Conservation (phyloP, 108 stramenopile genomes). For the Cyclostephanos tholiformis region DNA sequence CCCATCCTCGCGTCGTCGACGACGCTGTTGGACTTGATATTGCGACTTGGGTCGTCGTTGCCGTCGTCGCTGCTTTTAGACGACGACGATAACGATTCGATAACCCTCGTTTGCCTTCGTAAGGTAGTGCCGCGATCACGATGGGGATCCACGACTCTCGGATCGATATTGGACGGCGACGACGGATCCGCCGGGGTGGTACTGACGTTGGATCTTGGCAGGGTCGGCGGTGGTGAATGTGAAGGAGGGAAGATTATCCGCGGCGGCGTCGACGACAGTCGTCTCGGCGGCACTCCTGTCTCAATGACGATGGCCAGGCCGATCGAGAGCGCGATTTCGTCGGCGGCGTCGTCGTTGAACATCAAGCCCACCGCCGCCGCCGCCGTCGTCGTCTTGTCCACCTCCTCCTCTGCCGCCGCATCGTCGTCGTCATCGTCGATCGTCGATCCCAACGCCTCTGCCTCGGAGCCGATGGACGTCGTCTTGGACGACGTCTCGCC, state of each 20-base stretch:
- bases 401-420: neutral
- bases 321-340: constrained; percentile 19
- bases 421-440: neutral
- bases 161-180: constrained; percentile 41
- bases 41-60: constrained; percentile 26
- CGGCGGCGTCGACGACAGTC: neutral
- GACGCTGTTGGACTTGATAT: constrained; percentile 24
- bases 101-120: constrained; percentile 36
- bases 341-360: constrained; percentile 36
- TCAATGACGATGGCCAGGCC: neutral
- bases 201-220: constrained; percentile 35
- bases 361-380: constrained; percentile 21
- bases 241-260: too few species aligned
- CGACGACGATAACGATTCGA: constrained; percentile 3
- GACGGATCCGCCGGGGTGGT: constrained; percentile 49
- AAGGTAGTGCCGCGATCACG: constrained; percentile 19
- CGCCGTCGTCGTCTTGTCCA: neutral
- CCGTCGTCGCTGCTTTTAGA: constrained; percentile 21
- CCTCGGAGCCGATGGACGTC: constrained; percentile 27
- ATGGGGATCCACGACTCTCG: constrained; percentile 45
- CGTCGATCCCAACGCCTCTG: neutral
- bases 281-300: too few species aligned
- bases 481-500: neutral
- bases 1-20: constrained; percentile 16
- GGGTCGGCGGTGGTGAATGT: neutral